A percentile compares a stretch with the other conserved stretches of the same genome.
Conservation (phyloP, 2,329 filamentous ascomycete genomes). For the Lecanicillium sp. region DNA sequence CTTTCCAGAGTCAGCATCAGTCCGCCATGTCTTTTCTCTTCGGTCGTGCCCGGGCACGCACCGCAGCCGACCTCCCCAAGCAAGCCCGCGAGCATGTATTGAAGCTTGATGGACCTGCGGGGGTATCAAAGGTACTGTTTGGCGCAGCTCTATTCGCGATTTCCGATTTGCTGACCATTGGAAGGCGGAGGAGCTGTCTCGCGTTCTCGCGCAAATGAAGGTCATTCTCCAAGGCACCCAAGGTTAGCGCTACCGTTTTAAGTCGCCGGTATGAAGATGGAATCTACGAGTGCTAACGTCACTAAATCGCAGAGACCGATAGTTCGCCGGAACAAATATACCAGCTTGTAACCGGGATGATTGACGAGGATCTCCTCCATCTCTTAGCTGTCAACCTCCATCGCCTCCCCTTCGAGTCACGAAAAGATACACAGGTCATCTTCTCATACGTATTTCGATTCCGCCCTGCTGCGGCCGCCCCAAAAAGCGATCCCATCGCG, state of each 20-base stretch:
- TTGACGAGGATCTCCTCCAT: slow-evolving; percentile 85
- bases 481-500: slow-evolving; percentile 71
- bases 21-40: slow-evolving; percentile 50
- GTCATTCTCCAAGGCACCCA: slow-evolving; percentile 86
- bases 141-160: slow-evolving; percentile 16
- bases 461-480: slow-evolving; percentile 61
- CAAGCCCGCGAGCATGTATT: slow-evolving; percentile 50
- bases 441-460: slow-evolving; percentile 94
- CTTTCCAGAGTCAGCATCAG: neutral
- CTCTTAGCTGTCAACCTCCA: slow-evolving; percentile 77
- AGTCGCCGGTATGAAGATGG: no score
- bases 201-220: slow-evolving; percentile 86
- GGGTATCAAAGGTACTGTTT: slow-evolving; percentile 38
- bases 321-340: slow-evolving; percentile 82
- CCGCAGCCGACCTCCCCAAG: slow-evolving; percentile 48
- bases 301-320: slow-evolving; percentile 69
- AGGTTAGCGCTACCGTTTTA: no score
- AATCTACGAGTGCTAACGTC: neutral
- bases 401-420: slow-evolving; percentile 86
- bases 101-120: slow-evolving; percentile 45
- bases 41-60: slow-evolving; percentile 45
- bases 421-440: slow-evolving; percentile 92
- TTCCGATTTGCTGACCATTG: slow-evolving; percentile 18
- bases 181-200: slow-evolving; percentile 80
- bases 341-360: slow-evolving; percentile 74